phyloP scores from a whole-genome alignment of 140 eudicot genomes.

The Stevia rebaudiana region DNA sequence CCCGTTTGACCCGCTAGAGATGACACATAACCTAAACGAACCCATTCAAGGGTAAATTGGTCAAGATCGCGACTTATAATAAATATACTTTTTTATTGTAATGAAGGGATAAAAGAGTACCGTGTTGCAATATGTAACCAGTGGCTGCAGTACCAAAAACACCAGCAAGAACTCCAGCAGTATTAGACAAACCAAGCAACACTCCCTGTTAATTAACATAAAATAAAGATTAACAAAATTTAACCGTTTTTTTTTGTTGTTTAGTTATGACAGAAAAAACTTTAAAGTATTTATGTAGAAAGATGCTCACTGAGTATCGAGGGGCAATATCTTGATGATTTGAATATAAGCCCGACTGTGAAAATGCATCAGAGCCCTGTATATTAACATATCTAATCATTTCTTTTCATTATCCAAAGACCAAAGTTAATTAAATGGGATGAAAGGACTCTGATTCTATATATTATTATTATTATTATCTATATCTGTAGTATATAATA shows the following conservation, averaged over 20 bases:
- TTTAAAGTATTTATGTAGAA: neutral
- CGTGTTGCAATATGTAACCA: conserved; percentile 93
- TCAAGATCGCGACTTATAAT: neutral
- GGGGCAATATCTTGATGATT: conserved; percentile 99
- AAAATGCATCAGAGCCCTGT: conserved; percentile 98
- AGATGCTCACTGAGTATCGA: conserved; percentile 76
- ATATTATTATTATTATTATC: too few relatives aligned
- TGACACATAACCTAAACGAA: neutral
- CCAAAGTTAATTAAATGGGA: neutral
- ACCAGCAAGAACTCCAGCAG: conserved; percentile 97
- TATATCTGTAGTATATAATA: too few relatives aligned
- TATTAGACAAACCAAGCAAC: conserved; percentile 84
- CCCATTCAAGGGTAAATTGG: neutral
- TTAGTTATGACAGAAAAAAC: neutral
- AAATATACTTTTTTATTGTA: neutral
- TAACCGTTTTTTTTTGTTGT: neutral
- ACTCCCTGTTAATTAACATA: conserved; percentile 54
- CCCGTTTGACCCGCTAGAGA: neutral
- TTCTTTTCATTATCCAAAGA: neutral
- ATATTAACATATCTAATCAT: neutral
- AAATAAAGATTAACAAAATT: neutral
- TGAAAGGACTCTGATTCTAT: neutral
- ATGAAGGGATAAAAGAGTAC: conserved; percentile 30
- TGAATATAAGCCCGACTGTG: conserved; percentile 94
- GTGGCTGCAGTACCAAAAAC: conserved; percentile 97